These are phyloP conservation scores for Borovskyia barvae DNA, from an alignment of 208 protist genomes.

Conservation along the genomic window DNA sequence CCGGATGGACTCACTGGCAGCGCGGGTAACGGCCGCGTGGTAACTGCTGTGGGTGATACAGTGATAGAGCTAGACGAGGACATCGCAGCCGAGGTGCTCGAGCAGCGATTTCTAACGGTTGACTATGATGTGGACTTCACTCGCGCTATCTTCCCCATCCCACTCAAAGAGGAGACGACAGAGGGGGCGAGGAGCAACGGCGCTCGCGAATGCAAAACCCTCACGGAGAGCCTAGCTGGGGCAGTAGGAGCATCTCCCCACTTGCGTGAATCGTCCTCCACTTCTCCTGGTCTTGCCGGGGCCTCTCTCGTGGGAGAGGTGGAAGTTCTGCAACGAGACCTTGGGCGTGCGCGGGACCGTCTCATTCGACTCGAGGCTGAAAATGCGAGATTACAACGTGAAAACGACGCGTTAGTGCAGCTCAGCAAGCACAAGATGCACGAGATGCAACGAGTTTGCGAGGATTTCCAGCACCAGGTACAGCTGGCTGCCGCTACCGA, in stretches of 20 bases:
- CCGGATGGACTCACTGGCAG: too few relatives aligned
- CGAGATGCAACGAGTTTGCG: constrained; percentile 82
- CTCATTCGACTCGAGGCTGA: constrained; percentile 26
- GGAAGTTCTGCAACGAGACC: constrained; percentile 11
- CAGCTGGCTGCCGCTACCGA: constrained; percentile 43
- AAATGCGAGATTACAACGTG: constrained; percentile 56
- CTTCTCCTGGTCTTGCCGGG: not conserved
- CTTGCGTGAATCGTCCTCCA: not conserved
- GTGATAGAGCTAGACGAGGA: constrained; percentile 43
- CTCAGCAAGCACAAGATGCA: constrained; percentile 82
- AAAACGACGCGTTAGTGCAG: constrained; percentile 58
- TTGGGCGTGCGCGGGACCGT: constrained; percentile 5
- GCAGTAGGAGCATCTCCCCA: not conserved
- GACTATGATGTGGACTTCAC: constrained; percentile 91
- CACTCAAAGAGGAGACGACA: constrained; percentile 35
- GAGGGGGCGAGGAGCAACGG: not conserved
- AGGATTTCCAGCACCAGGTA: constrained; percentile 60
- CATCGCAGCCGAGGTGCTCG: constrained; percentile 32
- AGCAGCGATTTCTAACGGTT: constrained; percentile 70
- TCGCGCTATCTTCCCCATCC: constrained; percentile 77
- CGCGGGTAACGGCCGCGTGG: constrained; percentile 6
- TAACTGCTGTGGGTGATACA: constrained; percentile 28
- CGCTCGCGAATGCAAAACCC: not conserved
- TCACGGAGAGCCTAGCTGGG: too few relatives aligned
- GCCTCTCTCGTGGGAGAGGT: not conserved